Percentiles rank a stretch among this genome's conserved stretches.
Conservation (phyloP, 257 asterid species). For the Lycium barbarum region DNA sequence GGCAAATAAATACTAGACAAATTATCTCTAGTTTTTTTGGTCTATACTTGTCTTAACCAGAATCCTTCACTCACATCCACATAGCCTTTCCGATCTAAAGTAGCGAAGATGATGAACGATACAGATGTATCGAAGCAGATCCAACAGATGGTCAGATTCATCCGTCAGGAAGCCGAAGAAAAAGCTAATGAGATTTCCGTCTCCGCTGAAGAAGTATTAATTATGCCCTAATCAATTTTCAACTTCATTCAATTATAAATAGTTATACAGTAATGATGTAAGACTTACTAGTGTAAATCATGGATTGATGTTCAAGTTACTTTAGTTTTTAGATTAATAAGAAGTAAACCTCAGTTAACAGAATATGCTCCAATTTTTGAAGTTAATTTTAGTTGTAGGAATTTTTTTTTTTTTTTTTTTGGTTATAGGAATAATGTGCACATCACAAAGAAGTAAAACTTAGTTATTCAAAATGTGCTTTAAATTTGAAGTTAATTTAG, state of each 20-base stretch:
- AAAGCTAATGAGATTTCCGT: conserved; percentile 96
- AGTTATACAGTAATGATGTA: neutral
- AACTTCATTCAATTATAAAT: neutral
- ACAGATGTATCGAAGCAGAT: conserved; percentile 98
- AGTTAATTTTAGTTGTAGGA: too few relatives aligned
- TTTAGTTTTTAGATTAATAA: neutral
- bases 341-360: too few relatives aligned
- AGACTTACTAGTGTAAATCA: neutral
- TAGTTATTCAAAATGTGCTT: neutral
- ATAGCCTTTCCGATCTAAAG: conserved; percentile 6
- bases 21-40: too few relatives aligned
- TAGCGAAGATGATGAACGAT: conserved; percentile 75
- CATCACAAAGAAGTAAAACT: neutral
- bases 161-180: conserved; percentile 99
- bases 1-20: too few relatives aligned
- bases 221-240: neutral
- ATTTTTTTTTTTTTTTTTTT: too few relatives aligned
- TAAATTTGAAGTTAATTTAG: neutral
- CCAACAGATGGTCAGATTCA: conserved; percentile 99
- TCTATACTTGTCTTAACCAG: neutral
- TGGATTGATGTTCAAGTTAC: neutral
- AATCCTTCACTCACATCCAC: neutral
- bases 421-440: neutral
- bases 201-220: conserved; percentile 88
- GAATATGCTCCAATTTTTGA: too few relatives aligned